Percentiles rank a stretch among this genome's conserved stretches.
These are phyloP conservation scores for Mucor racemosus DNA, from an alignment of 371 early-diverging fungal genomes.

Conservation along the genomic window DNA sequence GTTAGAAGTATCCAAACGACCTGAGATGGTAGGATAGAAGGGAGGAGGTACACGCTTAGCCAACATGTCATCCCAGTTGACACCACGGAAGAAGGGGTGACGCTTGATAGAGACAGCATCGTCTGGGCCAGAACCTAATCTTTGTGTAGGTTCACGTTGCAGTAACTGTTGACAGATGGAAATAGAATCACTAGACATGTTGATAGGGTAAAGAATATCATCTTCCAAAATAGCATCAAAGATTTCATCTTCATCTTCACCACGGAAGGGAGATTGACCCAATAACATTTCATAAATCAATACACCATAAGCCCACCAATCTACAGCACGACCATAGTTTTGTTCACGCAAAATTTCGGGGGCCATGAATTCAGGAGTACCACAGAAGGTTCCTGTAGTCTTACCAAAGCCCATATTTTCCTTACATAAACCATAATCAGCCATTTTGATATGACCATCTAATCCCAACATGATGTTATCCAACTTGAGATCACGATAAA, in stretches of 20 bases:
- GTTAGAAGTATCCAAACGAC: slow-evolving; percentile 89
- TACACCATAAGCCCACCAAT: slow-evolving; percentile 99
- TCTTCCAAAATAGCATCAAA: slow-evolving; percentile 93
- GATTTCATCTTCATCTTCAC: slow-evolving; percentile 95
- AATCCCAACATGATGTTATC: slow-evolving; percentile 95
- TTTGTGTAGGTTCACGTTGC: slow-evolving; percentile 84
- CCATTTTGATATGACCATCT: slow-evolving; percentile 97
- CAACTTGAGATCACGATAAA: slow-evolving; percentile 98
- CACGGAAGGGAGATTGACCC: slow-evolving; percentile 92
- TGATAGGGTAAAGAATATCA: slow-evolving; percentile 89
- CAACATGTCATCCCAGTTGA: slow-evolving; percentile 92
- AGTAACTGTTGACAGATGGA: slow-evolving; percentile 86
- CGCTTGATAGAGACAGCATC: slow-evolving; percentile 90
- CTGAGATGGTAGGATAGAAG: slow-evolving; percentile 82
- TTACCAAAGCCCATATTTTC: slow-evolving; percentile 86
- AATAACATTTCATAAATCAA: slow-evolving; percentile 97
- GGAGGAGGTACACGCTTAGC: slow-evolving; percentile 84
- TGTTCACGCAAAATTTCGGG: slow-evolving; percentile 97
- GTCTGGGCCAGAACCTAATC: slow-evolving; percentile 81
- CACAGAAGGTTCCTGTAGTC: slow-evolving; percentile 94
- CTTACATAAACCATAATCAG: slow-evolving; percentile 99
- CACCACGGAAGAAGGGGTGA: slow-evolving; percentile 94
- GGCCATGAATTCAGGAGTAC: slow-evolving; percentile 99
- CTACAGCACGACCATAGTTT: slow-evolving; percentile 92
- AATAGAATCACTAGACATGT: slow-evolving; percentile 88